phyloP scores from a whole-genome alignment of 164 flowering plant genomes.

The Liquidambar formosana region DNA sequence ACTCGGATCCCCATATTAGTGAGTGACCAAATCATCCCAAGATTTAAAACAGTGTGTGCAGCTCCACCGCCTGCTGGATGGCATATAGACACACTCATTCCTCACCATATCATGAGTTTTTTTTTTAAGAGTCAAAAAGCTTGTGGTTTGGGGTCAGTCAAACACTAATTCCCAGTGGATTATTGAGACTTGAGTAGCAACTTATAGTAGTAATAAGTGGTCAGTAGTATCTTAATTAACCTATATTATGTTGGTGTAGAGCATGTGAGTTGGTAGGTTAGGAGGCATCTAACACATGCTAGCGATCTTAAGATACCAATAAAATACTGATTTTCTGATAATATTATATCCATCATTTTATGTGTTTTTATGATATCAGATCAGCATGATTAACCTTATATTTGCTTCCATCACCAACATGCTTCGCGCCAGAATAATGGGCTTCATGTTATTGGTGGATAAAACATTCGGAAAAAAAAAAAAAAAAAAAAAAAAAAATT shows the following conservation, averaged over 20 bases:
- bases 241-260: conserved; percentile 6
- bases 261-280: conserved; percentile 42
- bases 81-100: background rate
- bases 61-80: background rate
- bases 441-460: conserved; percentile 37
- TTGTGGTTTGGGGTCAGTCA: background rate
- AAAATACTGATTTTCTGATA: background rate
- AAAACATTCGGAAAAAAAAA: background rate
- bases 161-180: background rate
- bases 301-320: conserved; percentile 12
- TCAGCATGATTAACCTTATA: conserved; percentile 20
- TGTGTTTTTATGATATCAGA: conserved; percentile 10
- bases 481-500: background rate
- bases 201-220: background rate
- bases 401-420: background rate
- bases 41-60: background rate
- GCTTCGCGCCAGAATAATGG: conserved; percentile 21
- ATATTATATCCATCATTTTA: background rate
- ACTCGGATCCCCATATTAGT: background rate
- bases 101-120: too few relatives aligned
- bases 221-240: background rate
- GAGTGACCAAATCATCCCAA: background rate
- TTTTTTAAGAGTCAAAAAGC: background rate
- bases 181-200: background rate
- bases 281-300: conserved; percentile 39